Conservation (phyloP, 2,329 filamentous ascomycete species). For the Clarireedia sp. region DNA sequence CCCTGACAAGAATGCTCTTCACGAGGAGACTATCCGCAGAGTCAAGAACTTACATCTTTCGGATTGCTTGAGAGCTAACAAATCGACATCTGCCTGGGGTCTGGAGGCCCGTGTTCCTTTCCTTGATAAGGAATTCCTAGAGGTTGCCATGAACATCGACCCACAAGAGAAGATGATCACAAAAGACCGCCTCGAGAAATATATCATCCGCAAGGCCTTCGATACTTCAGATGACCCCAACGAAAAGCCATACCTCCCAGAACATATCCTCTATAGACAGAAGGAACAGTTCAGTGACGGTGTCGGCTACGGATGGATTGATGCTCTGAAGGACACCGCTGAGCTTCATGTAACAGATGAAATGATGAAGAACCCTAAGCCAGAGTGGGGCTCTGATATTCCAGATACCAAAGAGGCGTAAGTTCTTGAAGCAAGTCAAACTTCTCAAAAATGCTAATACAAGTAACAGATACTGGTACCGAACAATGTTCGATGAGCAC, state of each 20-base stretch:
- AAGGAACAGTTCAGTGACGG: conserved; percentile 99
- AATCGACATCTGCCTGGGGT: conserved; percentile 97
- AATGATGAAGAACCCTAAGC: conserved; percentile 97
- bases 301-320: conserved; percentile 98
- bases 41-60: conserved; percentile 94
- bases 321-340: conserved; percentile 90
- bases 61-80: conserved; percentile 98
- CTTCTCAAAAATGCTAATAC: background rate
- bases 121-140: conserved; percentile 94
- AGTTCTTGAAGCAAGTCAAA: conserved; percentile 28
- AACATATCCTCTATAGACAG: conserved; percentile 94
- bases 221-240: conserved; percentile 83
- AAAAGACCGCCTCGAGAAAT: conserved; percentile 70
- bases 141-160: conserved; percentile 87
- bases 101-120: conserved; percentile 97
- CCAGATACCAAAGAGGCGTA: conserved; percentile 96
- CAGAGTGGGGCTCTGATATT: conserved; percentile 87
- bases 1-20: conserved; percentile 84
- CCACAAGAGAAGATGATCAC: conserved; percentile 94
- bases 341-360: conserved; percentile 87
- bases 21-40: conserved; percentile 86
- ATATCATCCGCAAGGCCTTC: conserved; percentile 95
- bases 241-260: conserved; percentile 79
- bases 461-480: conserved; percentile 76
- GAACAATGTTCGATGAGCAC: conserved; percentile 97